Conservation (phyloP, 441 rosid genomes). For the Daphne laureola region DNA sequence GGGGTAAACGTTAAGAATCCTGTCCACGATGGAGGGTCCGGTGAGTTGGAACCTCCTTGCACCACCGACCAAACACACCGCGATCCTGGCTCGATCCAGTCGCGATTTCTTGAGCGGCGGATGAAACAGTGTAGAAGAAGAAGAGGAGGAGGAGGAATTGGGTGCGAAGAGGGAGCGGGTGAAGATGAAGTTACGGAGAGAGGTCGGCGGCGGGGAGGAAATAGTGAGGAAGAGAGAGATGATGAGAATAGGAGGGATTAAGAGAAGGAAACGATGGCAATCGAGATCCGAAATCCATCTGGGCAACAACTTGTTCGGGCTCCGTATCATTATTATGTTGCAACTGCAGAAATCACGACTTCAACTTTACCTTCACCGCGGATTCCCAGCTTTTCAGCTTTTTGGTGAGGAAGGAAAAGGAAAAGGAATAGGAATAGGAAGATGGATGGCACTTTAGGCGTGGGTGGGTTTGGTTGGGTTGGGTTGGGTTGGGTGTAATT, state of each 20-base stretch:
- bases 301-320: constrained; percentile 15
- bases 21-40: constrained; percentile 69
- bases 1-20: constrained; percentile 45
- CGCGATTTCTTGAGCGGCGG: neutral
- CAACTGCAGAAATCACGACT: constrained; percentile 1
- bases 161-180: constrained; percentile 11
- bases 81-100: constrained; percentile 43
- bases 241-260: constrained; percentile 29
- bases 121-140: neutral
- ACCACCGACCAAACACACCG: constrained; percentile 86
- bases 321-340: constrained; percentile 7
- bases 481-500: too few species aligned
- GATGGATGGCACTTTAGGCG: too few species aligned
- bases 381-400: too few species aligned
- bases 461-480: too few species aligned
- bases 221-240: constrained; percentile 31
- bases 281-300: constrained; percentile 46
- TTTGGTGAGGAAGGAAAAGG: too few species aligned
- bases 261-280: constrained; percentile 31
- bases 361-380: neutral
- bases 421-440: too few species aligned
- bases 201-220: constrained; percentile 18
- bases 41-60: constrained; percentile 88
- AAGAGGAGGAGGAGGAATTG: too few species aligned
- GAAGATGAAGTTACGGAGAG: constrained; percentile 29